Percentiles rank a stretch among this genome's conserved stretches.
These are phyloP conservation scores for Metarhizium sp. DNA, from an alignment of 2,329 filamentous ascomycete species.

Conservation along the genomic window DNA sequence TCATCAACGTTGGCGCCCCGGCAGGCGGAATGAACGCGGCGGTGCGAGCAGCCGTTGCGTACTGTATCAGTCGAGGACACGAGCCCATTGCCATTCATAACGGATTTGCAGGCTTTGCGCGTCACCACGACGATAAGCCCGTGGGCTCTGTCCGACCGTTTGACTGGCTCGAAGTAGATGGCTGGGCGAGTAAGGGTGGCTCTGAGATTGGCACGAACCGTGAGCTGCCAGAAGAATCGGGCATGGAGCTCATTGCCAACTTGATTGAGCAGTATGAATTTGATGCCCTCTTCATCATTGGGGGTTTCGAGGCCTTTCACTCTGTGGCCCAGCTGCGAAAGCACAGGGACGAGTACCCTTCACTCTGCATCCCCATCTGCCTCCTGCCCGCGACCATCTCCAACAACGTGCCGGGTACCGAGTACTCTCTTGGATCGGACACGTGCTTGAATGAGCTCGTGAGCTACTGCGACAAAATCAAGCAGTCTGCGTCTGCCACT, in stretches of 20 bases:
- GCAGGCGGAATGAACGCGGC: conserved; percentile 98
- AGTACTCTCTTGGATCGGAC: conserved; percentile 94
- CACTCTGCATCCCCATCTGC: conserved; percentile 86
- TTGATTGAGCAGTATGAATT: conserved; percentile 82
- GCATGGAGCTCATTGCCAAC: conserved; percentile 72
- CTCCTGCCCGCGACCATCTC: conserved; percentile 94
- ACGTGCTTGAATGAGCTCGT: conserved; percentile 95
- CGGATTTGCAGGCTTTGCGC: conserved; percentile 86
- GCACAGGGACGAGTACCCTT: conserved; percentile 67
- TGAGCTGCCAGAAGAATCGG: conserved; percentile 75
- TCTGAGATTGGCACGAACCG: conserved; percentile 98
- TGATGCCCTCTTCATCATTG: conserved; percentile 83
- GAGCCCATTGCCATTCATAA: conserved; percentile 91
- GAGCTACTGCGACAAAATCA: conserved; percentile 93
- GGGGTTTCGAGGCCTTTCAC: conserved; percentile 95
- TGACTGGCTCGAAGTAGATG: conserved; percentile 87
- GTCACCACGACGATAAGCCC: conserved; percentile 80
- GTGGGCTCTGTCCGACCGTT: conserved; percentile 76
- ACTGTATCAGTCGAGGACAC: conserved; percentile 87
- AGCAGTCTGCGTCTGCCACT: conserved; percentile 90
- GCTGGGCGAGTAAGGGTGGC: conserved; percentile 92
- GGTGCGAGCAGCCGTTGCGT: conserved; percentile 84
- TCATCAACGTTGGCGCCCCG: conserved; percentile 93
- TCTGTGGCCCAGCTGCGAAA: conserved; percentile 79
- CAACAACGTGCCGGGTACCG: conserved; percentile 96